phyloP scores from a whole-genome alignment of 192 early-diverging fungal species.

The Linnemannia exigua region DNA sequence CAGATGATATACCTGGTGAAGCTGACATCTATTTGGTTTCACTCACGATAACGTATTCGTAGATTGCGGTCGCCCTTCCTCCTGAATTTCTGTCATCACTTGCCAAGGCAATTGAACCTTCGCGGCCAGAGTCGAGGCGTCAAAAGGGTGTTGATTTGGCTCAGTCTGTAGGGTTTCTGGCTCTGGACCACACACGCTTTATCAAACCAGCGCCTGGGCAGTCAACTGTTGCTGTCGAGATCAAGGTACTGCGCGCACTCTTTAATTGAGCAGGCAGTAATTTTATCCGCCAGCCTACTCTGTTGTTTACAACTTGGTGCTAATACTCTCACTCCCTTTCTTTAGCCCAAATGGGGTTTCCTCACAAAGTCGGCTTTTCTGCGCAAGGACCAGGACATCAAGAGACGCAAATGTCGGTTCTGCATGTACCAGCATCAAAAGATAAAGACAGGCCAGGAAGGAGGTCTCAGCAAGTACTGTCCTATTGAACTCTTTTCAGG shows the following conservation, averaged over 20 bases:
- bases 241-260: conserved; percentile 58
- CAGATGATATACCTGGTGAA: background rate
- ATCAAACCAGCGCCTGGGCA: conserved; percentile 17
- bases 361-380: conserved; percentile 65
- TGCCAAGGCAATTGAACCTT: conserved; percentile 24
- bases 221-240: conserved; percentile 62
- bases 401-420: conserved; percentile 75
- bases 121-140: conserved; percentile 60
- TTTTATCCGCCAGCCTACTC: background rate
- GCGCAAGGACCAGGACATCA: conserved; percentile 54
- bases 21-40: no score
- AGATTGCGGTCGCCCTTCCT: conserved; percentile 50
- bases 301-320: background rate
- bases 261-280: background rate
- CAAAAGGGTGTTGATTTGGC: conserved; percentile 61
- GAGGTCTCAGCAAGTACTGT: conserved; percentile 66
- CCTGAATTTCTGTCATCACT: conserved; percentile 60
- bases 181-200: conserved; percentile 61
- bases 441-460: conserved; percentile 25
- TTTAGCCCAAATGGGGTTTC: conserved; percentile 82
- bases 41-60: no score
- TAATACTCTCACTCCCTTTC: background rate
- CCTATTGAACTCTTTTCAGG: conserved; percentile 78
- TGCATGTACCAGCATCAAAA: conserved; percentile 84
- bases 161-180: conserved; percentile 61